A percentile compares a stretch with the other conserved stretches of the same genome.
Evolutionary conservation across 345 rosid genomes (phyloP).

Genomic region (Passiflora organensis): DNA sequence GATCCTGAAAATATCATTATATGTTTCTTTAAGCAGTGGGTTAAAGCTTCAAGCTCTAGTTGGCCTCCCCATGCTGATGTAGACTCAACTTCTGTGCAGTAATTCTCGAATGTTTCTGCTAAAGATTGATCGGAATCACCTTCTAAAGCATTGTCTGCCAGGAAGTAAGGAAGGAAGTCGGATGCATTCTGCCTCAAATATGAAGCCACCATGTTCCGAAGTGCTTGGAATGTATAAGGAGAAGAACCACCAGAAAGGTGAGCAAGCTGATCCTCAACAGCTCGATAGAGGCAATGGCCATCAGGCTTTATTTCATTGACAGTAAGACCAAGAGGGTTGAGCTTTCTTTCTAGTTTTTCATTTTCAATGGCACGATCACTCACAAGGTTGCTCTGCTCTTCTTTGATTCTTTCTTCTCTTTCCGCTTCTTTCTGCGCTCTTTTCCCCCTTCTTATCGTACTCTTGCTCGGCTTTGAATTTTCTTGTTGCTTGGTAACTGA

Average conservation of each 20-base stretch:
- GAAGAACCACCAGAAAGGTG: slow-evolving; percentile 54
- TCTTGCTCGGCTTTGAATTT: slow-evolving; percentile 62
- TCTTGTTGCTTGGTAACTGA: slow-evolving; percentile 55
- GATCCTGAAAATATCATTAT: slow-evolving; percentile 58
- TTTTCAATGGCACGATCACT: slow-evolving; percentile 68
- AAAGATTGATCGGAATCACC: slow-evolving; percentile 29
- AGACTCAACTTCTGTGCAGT: slow-evolving; percentile 59
- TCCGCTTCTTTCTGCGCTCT: slow-evolving; percentile 89
- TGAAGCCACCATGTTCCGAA: slow-evolving; percentile 74
- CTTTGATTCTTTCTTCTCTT: slow-evolving; percentile 84
- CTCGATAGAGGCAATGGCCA: slow-evolving; percentile 90
- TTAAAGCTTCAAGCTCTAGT: slow-evolving; percentile 59
- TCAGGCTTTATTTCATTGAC: slow-evolving; percentile 78
- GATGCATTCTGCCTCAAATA: slow-evolving; percentile 63
- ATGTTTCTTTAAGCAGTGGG: slow-evolving; percentile 47
- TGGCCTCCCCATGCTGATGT: slow-evolving; percentile 75
- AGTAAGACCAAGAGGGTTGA: slow-evolving; percentile 61
- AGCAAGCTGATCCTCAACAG: slow-evolving; percentile 81
- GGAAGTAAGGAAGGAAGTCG: slow-evolving; percentile 54
- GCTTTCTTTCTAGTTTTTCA: slow-evolving; percentile 47
- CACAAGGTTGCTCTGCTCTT: slow-evolving; percentile 69
- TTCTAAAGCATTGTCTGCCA: slow-evolving; percentile 33
- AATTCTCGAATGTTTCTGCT: slow-evolving; percentile 45
- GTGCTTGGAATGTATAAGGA: slow-evolving; percentile 56
- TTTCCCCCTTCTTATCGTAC: slow-evolving; percentile 72